Evolutionary conservation across 257 asterid genomes (phyloP).

Genomic region (Primulina eburnea): DNA sequence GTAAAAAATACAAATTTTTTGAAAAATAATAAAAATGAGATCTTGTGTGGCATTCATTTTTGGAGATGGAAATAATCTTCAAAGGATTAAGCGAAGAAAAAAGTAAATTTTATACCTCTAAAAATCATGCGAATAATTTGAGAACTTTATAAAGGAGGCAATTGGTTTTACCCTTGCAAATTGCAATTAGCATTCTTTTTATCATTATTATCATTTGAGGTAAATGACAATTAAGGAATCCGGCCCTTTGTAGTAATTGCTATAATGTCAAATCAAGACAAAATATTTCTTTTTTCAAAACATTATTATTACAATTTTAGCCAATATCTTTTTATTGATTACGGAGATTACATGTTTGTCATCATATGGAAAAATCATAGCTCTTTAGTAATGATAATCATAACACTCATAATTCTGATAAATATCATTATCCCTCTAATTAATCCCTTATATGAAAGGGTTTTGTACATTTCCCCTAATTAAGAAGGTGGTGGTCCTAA

Average conservation of each 20-base stretch:
- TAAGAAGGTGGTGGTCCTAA: slow-evolving; percentile 8
- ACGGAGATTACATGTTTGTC: not conserved
- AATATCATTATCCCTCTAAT: not conserved
- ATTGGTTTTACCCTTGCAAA: no score
- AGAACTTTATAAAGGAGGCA: no score
- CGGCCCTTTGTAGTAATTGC: not conserved
- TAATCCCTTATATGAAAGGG: not conserved
- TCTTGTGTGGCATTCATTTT: no score
- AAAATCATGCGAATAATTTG: no score
- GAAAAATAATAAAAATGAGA: no score
- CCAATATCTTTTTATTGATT: not conserved
- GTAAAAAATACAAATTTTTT: no score
- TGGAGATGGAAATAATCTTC: no score
- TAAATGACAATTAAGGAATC: not conserved
- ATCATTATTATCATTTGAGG: not conserved
- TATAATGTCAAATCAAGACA: not conserved
- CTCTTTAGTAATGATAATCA: not conserved
- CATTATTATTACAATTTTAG: no score
- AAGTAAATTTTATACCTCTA: no score
- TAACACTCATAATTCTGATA: not conserved
- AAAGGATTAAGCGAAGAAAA: no score
- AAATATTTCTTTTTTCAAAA: no score
- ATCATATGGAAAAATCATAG: not conserved
- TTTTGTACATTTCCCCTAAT: slow-evolving; percentile 1
- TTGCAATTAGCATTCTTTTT: no score